These are phyloP conservation scores for Tricholoma hemisulphureum DNA, from an alignment of 768 basidiomycete genomes.

Conservation along the genomic window DNA sequence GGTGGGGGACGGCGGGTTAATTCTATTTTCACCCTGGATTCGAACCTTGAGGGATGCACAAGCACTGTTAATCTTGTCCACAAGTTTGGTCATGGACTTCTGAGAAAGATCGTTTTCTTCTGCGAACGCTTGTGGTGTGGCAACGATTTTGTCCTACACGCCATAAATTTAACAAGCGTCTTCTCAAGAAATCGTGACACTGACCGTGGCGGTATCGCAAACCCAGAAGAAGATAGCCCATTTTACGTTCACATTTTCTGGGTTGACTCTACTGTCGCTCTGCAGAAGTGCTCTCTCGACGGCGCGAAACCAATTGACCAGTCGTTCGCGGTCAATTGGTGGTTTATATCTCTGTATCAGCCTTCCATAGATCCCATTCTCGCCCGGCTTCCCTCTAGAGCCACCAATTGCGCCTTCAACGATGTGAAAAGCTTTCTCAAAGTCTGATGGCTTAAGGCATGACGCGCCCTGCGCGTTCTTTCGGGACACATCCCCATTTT, in stretches of 20 bases:
- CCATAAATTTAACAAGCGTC: neutral
- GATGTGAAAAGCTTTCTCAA: conserved; percentile 25
- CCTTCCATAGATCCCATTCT: conserved; percentile 8
- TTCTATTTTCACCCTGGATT: conserved; percentile 17
- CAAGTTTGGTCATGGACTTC: conserved; percentile 20
- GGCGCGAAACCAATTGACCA: conserved; percentile 32
- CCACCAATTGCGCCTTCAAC: conserved; percentile 26
- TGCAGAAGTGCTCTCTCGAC: conserved; percentile 33
- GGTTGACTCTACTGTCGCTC: conserved; percentile 19
- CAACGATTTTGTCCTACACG: conserved; percentile 9
- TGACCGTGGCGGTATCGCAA: conserved; percentile 38
- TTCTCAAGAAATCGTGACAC: neutral
- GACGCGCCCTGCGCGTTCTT: conserved; percentile 33
- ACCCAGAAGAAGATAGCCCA: conserved; percentile 50
- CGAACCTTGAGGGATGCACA: conserved; percentile 20
- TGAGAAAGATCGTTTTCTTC: conserved; percentile 20
- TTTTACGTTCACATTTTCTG: conserved; percentile 16
- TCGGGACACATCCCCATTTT: conserved; percentile 30
- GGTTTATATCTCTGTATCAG: conserved; percentile 8
- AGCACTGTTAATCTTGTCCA: conserved; percentile 23
- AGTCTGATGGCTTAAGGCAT: conserved; percentile 31
- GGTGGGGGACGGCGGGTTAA: conserved; percentile 12
- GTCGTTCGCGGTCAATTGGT: conserved; percentile 9
- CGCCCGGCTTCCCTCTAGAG: conserved; percentile 10
- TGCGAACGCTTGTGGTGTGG: conserved; percentile 20